Base-by-base conservation (phyloP, 768 basidiomycete species). In the Brasilioporus rufonigricans region DNA sequence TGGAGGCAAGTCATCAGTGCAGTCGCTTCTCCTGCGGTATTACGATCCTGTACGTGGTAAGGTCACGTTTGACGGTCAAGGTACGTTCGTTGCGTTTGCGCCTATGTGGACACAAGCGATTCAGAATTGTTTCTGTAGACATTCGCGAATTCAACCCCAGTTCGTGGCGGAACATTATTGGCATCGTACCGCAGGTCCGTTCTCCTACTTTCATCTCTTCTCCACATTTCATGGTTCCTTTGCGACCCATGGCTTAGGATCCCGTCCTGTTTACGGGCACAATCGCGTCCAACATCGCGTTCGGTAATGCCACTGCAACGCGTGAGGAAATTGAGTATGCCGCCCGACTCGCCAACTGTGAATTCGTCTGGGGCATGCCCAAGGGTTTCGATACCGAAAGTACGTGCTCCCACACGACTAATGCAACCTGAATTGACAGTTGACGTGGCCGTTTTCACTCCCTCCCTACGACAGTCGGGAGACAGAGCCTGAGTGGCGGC, bases 351-450 rank as follows among this genome's bases (percentile, higher is more conserved):
- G 96, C 96, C 2, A 97, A 98, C 61, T 98, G 95, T 71, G 93
- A 96, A 64, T 98, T 96, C 65, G 86, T 98, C 7, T 92, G 93
- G 89, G 87, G 89, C 16, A 84, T 98, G 79, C 94, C 95, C 11
- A 79, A 93, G 53, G 93, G 94, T 0, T 96, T 96, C 62, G 95
- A 97, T 61, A 98, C 96, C 1, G 79, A 86, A 62, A 94, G 93
- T 54, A 10, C 40, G 53, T 48, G 19, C 23, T 19, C 18, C 8
- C 18, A 6, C 13, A 16, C 4, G 26, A 12, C 18, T n/a, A 7
- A 21, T 47, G 32, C 16, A 2, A 19, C 16, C 16, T n/a, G 35
- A 7, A 6, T 10, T 38, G 44, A 48, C 10, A 24, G 2, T 16
- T 48, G 33, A 38, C 13, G 5, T 4, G 2, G 14, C 6, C 16